Evolutionary conservation across 148 eudicot genomes (phyloP).

Genomic region (Pharnaceum exiguum): DNA sequence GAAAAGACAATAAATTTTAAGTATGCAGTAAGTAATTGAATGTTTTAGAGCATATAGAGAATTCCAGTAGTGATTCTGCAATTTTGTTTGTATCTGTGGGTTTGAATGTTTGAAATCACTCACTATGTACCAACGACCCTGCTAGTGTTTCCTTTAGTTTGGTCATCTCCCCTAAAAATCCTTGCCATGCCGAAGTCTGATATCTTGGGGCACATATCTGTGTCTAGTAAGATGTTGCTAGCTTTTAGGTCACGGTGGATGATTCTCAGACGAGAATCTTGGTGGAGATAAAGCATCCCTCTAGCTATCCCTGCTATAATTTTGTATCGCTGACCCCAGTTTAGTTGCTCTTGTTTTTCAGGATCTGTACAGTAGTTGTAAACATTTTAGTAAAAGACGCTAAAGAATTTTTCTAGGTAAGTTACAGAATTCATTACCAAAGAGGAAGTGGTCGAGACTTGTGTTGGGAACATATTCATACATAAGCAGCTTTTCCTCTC

Average conservation of each 20-base stretch:
- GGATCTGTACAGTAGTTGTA: not conserved
- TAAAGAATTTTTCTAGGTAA: too few relatives aligned
- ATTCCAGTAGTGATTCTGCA: too few relatives aligned
- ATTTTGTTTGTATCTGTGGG: not conserved
- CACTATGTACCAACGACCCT: slow-evolving; percentile 37
- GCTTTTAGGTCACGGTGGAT: slow-evolving; percentile 37
- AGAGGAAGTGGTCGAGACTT: slow-evolving; percentile 24
- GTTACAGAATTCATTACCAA: slow-evolving; percentile 2
- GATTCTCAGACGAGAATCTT: slow-evolving; percentile 30
- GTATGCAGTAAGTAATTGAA: not conserved
- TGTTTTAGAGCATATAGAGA: too few relatives aligned
- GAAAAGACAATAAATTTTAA: not conserved
- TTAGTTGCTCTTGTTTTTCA: not conserved
- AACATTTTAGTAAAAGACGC: too few relatives aligned
- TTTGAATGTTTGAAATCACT: not conserved
- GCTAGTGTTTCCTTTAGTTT: slow-evolving; percentile 27
- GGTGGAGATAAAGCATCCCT: slow-evolving; percentile 31
- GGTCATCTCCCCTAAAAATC: slow-evolving; percentile 24
- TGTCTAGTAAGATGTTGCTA: slow-evolving; percentile 32
- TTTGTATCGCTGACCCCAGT: slow-evolving; percentile 19
- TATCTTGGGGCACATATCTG: slow-evolving; percentile 30
- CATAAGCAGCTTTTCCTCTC: slow-evolving; percentile 20
- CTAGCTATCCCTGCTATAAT: slow-evolving; percentile 20
- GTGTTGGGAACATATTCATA: slow-evolving; percentile 25
- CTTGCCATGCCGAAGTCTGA: slow-evolving; percentile 38